phyloP scores from a whole-genome alignment of 306 rosid species.

The Vigna reflexopilosa region DNA sequence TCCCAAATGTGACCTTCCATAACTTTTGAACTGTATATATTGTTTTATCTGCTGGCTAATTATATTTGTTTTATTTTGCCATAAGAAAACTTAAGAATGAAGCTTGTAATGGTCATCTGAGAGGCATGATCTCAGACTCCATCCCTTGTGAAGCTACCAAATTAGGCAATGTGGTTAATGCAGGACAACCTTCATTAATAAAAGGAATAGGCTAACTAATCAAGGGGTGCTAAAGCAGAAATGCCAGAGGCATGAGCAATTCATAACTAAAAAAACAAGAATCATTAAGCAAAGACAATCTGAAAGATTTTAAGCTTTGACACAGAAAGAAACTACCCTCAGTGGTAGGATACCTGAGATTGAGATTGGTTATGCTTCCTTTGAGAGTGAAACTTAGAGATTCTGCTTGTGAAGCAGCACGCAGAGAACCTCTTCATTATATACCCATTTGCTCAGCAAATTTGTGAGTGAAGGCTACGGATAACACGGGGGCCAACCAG shows the following conservation, averaged over 20 bases:
- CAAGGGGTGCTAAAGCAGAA: background rate
- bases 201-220: constrained; percentile 1
- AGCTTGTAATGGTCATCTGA: constrained; percentile 12
- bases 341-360: constrained; percentile 53
- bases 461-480: constrained; percentile 73
- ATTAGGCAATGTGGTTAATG: constrained; percentile 6
- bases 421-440: constrained; percentile 68
- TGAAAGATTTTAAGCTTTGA: background rate
- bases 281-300: background rate
- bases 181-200: background rate
- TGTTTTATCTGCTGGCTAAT: constrained; percentile 14
- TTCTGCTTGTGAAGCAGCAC: constrained; percentile 63
- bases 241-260: constrained; percentile 12
- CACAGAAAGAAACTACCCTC: constrained; percentile 5
- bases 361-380: constrained; percentile 48
- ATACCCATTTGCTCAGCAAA: constrained; percentile 48
- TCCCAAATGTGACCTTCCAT: constrained; percentile 1
- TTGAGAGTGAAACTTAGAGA: constrained; percentile 48
- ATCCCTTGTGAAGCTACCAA: background rate
- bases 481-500: constrained; percentile 46
- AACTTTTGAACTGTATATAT: constrained; percentile 3
- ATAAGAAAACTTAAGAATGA: background rate
- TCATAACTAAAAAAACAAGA: constrained; percentile 12
- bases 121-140: constrained; percentile 17
- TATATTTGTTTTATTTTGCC: constrained; percentile 12